These are phyloP conservation scores for Floccularia luteovirens DNA, from an alignment of 768 basidiomycete species.

Conservation along the genomic window DNA sequence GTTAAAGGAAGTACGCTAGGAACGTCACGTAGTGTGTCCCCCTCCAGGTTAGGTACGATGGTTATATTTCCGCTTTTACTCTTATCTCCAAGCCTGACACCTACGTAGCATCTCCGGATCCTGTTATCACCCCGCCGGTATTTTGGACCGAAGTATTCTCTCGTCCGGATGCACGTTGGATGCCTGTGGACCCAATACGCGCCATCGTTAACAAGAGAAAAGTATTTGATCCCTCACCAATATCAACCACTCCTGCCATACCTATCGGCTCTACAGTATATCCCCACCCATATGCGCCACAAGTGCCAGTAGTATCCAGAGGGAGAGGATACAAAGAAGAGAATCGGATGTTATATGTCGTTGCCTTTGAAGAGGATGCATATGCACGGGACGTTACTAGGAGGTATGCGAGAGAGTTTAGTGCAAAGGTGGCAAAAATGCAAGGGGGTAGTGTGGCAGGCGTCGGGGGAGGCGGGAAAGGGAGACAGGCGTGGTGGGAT, in stretches of 20 bases:
- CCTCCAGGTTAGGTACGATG: conserved; percentile 15
- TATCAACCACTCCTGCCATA: conserved; percentile 10
- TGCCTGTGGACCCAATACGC: conserved; percentile 87
- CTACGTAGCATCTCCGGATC: conserved; percentile 35
- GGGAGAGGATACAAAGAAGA: conserved; percentile 31
- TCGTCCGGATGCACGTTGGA: conserved; percentile 83
- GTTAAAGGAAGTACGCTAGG: conserved; percentile 39
- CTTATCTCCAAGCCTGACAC: too few relatives aligned
- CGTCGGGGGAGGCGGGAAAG: conserved; percentile 41
- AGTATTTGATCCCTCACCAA: conserved; percentile 64
- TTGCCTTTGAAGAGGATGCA: conserved; percentile 93
- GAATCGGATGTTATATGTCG: conserved; percentile 88
- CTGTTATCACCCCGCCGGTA: conserved; percentile 66
- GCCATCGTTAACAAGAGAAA: conserved; percentile 74
- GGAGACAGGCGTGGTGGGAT: conserved; percentile 83
- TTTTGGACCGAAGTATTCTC: conserved; percentile 99
- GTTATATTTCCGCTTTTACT: conserved; percentile 2
- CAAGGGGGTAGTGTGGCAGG: conserved; percentile 51
- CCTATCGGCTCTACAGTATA: conserved; percentile 7
- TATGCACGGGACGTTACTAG: conserved; percentile 88
- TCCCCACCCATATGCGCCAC: conserved; percentile 13
- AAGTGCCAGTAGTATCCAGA: conserved; percentile 9
- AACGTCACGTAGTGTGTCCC: conserved; percentile 16
- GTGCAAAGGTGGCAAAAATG: conserved; percentile 73
- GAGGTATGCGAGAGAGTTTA: conserved; percentile 78